phyloP scores from a whole-genome alignment of 179 eudicot species.

The Spinacia oleracea region DNA sequence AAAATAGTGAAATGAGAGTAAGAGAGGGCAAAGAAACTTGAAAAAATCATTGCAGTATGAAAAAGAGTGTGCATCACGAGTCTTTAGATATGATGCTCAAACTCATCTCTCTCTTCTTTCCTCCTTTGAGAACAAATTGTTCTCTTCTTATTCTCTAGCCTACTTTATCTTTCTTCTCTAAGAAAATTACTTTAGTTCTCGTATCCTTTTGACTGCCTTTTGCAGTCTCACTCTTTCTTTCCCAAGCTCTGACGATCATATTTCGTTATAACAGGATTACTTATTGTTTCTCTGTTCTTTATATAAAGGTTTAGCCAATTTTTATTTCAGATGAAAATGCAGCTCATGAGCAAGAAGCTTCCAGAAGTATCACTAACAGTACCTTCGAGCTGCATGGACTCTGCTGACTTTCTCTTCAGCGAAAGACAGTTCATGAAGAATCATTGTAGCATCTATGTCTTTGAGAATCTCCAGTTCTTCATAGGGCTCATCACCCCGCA shows the following conservation, averaged over 20 bases:
- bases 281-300: neutral
- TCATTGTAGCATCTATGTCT: constrained; percentile 67
- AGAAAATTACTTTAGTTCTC: neutral
- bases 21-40: no score
- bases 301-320: neutral
- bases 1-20: neutral
- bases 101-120: neutral
- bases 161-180: neutral
- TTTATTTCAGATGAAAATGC: neutral
- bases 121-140: no score
- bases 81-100: neutral
- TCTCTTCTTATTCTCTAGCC: neutral
- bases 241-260: neutral
- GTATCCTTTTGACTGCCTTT: neutral
- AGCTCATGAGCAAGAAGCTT: neutral
- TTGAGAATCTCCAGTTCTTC: constrained; percentile 74
- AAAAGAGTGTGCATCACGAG: neutral
- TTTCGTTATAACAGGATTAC: neutral
- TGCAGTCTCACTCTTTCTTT: neutral
- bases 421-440: constrained; percentile 76
- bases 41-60: neutral
- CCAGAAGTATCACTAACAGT: neutral
- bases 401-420: constrained; percentile 77
- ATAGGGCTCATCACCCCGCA: constrained; percentile 85
- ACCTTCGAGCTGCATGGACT: constrained; percentile 96